Percentiles rank a stretch among this genome's conserved stretches.
phyloP scores from a whole-genome alignment of 2,329 filamentous ascomycete genomes.

The Fusarium oxysporum region DNA sequence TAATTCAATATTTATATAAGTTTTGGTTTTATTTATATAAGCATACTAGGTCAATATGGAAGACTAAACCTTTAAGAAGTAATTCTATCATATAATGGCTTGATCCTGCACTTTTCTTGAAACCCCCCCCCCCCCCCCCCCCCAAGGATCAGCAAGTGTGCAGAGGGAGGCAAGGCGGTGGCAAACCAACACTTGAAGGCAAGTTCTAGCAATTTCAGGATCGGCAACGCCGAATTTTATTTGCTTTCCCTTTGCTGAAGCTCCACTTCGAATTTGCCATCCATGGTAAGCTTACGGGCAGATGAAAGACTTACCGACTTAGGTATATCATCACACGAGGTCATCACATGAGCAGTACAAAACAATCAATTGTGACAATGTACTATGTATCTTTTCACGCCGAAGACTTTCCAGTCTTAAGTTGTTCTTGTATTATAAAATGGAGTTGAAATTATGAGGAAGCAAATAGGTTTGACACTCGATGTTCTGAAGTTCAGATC shows the following conservation, averaged over 20 bases:
- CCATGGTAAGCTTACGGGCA: neutral
- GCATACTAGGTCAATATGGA: neutral
- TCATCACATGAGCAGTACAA: conserved; percentile 13
- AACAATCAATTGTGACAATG: neutral
- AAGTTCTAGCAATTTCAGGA: conserved; percentile 14
- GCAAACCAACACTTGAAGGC: conserved; percentile 1
- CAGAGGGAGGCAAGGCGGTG: conserved; percentile 23
- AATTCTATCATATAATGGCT: neutral
- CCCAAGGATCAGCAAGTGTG: neutral
- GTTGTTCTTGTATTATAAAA: no score
- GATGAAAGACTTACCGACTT: neutral
- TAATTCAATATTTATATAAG: neutral
- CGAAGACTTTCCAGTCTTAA: neutral
- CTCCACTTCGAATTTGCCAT: conserved; percentile 15
- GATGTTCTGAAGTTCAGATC: neutral
- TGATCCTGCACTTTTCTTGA: neutral
- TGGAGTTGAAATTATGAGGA: neutral
- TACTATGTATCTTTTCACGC: neutral
- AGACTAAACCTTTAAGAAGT: neutral
- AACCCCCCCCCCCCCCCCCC: no score
- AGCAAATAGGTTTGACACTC: neutral
- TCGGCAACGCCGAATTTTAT: neutral
- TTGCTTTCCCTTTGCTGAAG: neutral
- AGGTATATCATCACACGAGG: conserved; percentile 21
- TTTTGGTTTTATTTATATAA: no score